Conservation (phyloP, 1,284 basidiomycete species). For the Hemileia vastatrix region DNA sequence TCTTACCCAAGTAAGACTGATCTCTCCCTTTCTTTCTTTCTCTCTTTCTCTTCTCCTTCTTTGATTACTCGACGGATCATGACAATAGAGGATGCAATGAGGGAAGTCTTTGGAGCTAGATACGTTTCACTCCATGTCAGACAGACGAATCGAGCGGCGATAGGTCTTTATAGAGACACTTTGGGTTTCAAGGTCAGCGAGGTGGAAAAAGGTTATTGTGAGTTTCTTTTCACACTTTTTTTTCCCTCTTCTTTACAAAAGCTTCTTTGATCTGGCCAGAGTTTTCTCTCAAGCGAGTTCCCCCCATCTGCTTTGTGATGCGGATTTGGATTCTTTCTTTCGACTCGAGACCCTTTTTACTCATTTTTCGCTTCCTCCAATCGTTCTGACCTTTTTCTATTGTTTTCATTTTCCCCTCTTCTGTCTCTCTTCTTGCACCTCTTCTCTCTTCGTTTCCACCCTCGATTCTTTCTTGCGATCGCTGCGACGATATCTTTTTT, state of each 20-base stretch:
- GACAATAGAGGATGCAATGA: slow-evolving; percentile 38
- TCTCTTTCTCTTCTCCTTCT: not conserved
- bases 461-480: too few species aligned
- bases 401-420: not conserved
- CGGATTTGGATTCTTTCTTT: too few species aligned
- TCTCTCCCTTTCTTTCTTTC: not conserved
- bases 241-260: not conserved
- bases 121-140: slow-evolving; percentile 42
- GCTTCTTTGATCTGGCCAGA: not conserved
- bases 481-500: too few species aligned
- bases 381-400: not conserved
- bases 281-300: too few species aligned
- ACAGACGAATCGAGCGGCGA: slow-evolving; percentile 42
- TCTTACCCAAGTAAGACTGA: not conserved
- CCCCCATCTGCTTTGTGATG: too few species aligned
- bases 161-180: slow-evolving; percentile 39
- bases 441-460: too few species aligned
- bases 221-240: too few species aligned
- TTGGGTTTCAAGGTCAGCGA: slow-evolving; percentile 41
- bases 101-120: slow-evolving; percentile 39
- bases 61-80: not conserved
- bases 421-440: too few species aligned
- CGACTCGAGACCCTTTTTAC: not conserved
- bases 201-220: slow-evolving; percentile 39
- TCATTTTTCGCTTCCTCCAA: not conserved